Conservation (phyloP, 75 land plant species). For the Pinus tabuliformis region DNA sequence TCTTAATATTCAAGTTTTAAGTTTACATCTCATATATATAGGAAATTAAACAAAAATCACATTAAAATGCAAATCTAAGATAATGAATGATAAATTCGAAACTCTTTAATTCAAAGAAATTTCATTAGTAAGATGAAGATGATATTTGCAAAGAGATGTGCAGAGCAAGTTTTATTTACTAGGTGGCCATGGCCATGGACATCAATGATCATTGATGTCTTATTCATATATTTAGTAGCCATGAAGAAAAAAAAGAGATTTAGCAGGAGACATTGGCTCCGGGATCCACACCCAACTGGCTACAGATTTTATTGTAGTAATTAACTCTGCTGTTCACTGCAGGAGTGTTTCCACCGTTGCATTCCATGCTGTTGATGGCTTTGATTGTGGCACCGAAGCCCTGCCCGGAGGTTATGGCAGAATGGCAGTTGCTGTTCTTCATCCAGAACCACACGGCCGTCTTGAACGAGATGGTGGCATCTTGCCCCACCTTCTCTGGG, state of each 20-base stretch:
- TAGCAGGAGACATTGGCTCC: not conserved
- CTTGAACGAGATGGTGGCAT: constrained; percentile 44
- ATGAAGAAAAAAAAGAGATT: not conserved
- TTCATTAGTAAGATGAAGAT: too few relatives aligned
- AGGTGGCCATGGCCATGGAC: too few relatives aligned
- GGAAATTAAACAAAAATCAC: too few relatives aligned
- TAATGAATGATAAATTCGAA: too few relatives aligned
- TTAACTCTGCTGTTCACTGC: not conserved
- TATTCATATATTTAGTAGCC: too few relatives aligned
- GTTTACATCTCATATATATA: too few relatives aligned
- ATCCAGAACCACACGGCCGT: constrained; percentile 76
- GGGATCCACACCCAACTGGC: not conserved
- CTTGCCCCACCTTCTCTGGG: constrained; percentile 47
- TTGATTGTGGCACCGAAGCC: constrained; percentile 2
- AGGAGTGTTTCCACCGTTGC: not conserved
- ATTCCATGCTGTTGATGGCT: not conserved
- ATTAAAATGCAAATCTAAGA: too few relatives aligned
- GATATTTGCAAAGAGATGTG: too few relatives aligned
- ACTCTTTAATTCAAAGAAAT: too few relatives aligned
- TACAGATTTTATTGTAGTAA: not conserved
- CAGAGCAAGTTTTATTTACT: too few relatives aligned
- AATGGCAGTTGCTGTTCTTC: constrained; percentile 19
- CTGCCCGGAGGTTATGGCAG: not conserved
- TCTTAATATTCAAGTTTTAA: too few relatives aligned
- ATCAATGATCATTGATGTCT: too few relatives aligned